phyloP scores from a whole-genome alignment of 306 rosid genomes.

The Lathyrus aphaca region DNA sequence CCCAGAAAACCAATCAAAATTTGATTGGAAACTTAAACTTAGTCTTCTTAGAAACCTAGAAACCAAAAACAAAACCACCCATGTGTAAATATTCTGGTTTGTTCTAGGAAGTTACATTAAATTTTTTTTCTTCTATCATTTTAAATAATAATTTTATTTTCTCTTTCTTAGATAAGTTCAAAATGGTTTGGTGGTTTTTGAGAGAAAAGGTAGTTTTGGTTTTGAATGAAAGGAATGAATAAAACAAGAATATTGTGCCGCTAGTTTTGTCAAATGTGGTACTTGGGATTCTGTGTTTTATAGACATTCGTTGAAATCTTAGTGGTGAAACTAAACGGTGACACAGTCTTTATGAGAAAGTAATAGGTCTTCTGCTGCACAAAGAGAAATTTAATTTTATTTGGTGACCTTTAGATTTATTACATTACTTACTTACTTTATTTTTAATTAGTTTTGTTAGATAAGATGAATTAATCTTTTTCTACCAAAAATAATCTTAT shows the following conservation, averaged over 20 bases:
- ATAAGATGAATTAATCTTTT: too few species aligned
- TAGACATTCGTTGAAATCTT: constrained; percentile 58
- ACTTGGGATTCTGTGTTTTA: constrained; percentile 67
- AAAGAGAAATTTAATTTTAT: too few species aligned
- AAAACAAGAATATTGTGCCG: constrained; percentile 28
- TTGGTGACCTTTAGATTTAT: too few species aligned
- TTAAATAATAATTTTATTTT: neutral
- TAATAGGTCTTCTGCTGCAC: too few species aligned
- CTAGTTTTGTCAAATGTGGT: constrained; percentile 46
- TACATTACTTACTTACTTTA: too few species aligned
- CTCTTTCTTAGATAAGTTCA: constrained; percentile 59
- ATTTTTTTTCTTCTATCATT: neutral
- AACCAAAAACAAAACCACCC: constrained; percentile 21
- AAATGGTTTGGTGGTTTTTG: constrained; percentile 44
- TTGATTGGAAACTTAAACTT: constrained; percentile 22
- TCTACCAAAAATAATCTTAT: too few species aligned
- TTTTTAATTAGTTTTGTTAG: too few species aligned
- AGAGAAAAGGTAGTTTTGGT: constrained; percentile 49
- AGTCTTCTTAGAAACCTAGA: neutral
- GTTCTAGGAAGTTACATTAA: constrained; percentile 51
- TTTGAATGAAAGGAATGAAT: neutral
- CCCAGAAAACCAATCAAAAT: constrained; percentile 47
- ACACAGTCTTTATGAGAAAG: constrained; percentile 51
- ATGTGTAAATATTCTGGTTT: constrained; percentile 57
- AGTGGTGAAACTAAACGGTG: constrained; percentile 75